Percentiles rank a stretch among this genome's conserved stretches.
phyloP scores from a whole-genome alignment of 2,329 filamentous ascomycete species.

The Microthyrium microscopicum region DNA sequence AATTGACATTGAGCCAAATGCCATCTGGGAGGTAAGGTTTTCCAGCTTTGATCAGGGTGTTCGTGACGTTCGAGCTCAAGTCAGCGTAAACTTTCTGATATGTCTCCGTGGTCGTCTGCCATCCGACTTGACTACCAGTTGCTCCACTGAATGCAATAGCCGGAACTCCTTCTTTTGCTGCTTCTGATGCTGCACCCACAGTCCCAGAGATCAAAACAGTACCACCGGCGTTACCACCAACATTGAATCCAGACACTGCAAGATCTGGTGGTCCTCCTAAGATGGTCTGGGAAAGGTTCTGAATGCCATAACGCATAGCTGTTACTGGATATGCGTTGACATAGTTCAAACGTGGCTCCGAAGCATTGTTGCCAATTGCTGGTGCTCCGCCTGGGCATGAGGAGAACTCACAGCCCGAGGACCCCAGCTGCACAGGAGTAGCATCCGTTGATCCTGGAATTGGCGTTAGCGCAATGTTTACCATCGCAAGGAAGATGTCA shows the following conservation, averaged over 20 bases:
- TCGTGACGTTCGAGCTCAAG: conserved; percentile 41
- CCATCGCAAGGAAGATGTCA: no score
- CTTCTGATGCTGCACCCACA: conserved; percentile 46
- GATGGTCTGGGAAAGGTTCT: conserved; percentile 35
- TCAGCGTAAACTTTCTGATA: conserved; percentile 47
- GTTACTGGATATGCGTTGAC: conserved; percentile 56
- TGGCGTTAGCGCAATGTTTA: no score
- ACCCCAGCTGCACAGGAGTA: conserved; percentile 10
- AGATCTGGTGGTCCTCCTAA: conserved; percentile 43
- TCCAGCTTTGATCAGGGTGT: conserved; percentile 37
- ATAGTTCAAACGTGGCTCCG: conserved; percentile 46
- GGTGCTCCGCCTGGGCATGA: conserved; percentile 43
- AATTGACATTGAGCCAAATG: conserved; percentile 55
- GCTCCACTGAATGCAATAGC: conserved; percentile 51
- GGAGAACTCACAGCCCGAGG: conserved; percentile 38
- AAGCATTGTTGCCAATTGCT: conserved; percentile 39
- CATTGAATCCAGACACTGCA: conserved; percentile 49
- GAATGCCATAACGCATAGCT: conserved; percentile 44
- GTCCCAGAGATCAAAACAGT: conserved; percentile 46
- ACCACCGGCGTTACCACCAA: conserved; percentile 41
- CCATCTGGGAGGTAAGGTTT: conserved; percentile 45
- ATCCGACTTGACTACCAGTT: conserved; percentile 34
- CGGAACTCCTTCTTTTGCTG: conserved; percentile 40
- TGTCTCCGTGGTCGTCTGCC: conserved; percentile 31
- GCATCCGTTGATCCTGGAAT: conserved; percentile 35